Conservation (phyloP, 2,329 filamentous ascomycete genomes). For the Verticillium zaregamsianum region DNA sequence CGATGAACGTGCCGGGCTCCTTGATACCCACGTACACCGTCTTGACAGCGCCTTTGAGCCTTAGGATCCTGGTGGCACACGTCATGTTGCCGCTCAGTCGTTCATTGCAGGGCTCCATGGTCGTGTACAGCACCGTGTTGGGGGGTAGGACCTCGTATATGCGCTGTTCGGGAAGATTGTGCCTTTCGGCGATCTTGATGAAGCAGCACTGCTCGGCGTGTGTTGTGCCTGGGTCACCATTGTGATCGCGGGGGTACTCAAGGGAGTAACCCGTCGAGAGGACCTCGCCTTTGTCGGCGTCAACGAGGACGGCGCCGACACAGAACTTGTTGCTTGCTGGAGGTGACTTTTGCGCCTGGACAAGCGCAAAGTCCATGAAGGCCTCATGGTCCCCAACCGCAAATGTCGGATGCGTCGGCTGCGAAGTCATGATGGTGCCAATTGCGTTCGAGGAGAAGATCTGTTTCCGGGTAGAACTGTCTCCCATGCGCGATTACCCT, state of each 20-base stretch:
- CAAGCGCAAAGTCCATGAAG: conserved; percentile 34
- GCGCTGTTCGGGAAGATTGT: conserved; percentile 28
- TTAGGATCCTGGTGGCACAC: conserved; percentile 30
- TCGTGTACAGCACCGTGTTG: conserved; percentile 37
- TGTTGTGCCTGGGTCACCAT: conserved; percentile 31
- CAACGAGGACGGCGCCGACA: conserved; percentile 35
- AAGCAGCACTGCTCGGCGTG: conserved; percentile 40
- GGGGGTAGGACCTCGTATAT: conserved; percentile 30
- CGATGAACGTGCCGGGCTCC: conserved; percentile 32
- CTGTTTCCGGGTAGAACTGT: neutral
- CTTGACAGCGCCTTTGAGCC: conserved; percentile 25
- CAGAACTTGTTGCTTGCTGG: conserved; percentile 34
- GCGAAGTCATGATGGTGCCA: neutral
- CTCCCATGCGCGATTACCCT: neutral
- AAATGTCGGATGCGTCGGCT: conserved; percentile 14
- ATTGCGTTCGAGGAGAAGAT: neutral
- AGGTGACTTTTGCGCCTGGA: conserved; percentile 29
- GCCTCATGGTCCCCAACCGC: conserved; percentile 24
- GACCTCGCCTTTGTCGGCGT: conserved; percentile 28
- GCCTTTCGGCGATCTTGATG: conserved; percentile 35
- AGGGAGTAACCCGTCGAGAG: conserved; percentile 37
- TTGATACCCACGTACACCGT: conserved; percentile 33
- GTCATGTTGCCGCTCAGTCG: conserved; percentile 33
- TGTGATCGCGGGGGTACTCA: conserved; percentile 30
- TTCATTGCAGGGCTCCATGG: conserved; percentile 41